phyloP scores from a whole-genome alignment of 2,329 filamentous ascomycete genomes.

The Aspergillus novofumigatus region DNA sequence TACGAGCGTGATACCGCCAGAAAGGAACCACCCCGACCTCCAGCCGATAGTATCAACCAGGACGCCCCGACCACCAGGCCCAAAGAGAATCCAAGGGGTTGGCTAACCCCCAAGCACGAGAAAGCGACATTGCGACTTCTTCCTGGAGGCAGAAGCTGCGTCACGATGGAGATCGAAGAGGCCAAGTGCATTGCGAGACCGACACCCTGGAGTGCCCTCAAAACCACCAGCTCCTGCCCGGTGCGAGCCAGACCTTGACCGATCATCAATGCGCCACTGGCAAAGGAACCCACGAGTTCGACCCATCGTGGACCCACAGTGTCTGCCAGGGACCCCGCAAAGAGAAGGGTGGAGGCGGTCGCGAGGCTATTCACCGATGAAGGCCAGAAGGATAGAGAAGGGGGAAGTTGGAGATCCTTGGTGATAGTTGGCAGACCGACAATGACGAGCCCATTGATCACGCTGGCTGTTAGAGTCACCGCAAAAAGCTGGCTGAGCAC shows the following conservation, averaged over 20 bases:
- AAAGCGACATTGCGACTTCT: conserved; percentile 50
- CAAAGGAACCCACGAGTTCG: conserved; percentile 45
- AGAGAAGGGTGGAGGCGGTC: conserved; percentile 38
- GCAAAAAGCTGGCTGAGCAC: conserved; percentile 13
- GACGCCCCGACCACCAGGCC: conserved; percentile 45
- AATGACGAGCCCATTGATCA: conserved; percentile 39
- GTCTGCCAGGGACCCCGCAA: conserved; percentile 50
- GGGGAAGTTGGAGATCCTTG: conserved; percentile 27
- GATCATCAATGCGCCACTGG: conserved; percentile 43
- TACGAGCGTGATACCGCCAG: conserved; percentile 41
- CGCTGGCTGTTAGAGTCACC: conserved; percentile 23
- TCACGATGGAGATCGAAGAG: conserved; percentile 48
- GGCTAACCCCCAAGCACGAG: conserved; percentile 47
- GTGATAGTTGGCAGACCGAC: conserved; percentile 43
- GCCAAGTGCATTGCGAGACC: conserved; percentile 48
- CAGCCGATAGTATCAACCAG: conserved; percentile 49
- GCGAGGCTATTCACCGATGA: conserved; percentile 30
- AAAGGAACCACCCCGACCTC: conserved; percentile 50
- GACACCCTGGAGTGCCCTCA: conserved; percentile 45
- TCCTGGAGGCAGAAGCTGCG: conserved; percentile 44
- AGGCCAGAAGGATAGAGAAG: conserved; percentile 22
- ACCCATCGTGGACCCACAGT: conserved; percentile 46
- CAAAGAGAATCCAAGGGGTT: conserved; percentile 50
- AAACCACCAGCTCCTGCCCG: conserved; percentile 44
- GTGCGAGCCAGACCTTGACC: conserved; percentile 41